Conservation (phyloP, 2,329 filamentous ascomycete species). For the Fusarium agapanthi region DNA sequence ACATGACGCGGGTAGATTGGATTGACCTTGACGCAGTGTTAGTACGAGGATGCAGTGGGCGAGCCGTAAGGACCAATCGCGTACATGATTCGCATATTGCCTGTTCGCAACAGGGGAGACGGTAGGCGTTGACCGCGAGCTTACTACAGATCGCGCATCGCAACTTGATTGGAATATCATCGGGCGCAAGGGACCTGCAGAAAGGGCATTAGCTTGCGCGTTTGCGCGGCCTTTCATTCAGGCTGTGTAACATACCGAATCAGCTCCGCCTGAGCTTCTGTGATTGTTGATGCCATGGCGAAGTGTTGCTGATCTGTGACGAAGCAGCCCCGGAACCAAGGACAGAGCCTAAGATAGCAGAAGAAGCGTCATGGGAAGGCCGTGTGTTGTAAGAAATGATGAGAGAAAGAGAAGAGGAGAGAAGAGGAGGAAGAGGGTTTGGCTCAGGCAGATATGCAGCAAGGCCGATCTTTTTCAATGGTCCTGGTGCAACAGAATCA, state of each 20-base stretch:
- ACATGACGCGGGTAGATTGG: conserved; percentile 78
- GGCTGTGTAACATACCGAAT: conserved; percentile 56
- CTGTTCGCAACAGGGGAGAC: conserved; percentile 93
- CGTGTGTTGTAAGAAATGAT: conserved; percentile 7
- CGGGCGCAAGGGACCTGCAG: conserved; percentile 76
- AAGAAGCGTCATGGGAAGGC: conserved; percentile 39
- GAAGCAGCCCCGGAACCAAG: conserved; percentile 31
- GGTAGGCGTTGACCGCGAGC: conserved; percentile 88
- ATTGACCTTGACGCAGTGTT: conserved; percentile 67
- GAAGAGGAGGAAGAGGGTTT: conserved; percentile 6
- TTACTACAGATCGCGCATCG: conserved; percentile 94
- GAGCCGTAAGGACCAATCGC: neutral
- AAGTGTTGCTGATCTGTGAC: conserved; percentile 13
- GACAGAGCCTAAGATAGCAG: conserved; percentile 32
- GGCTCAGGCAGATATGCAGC: conserved; percentile 24
- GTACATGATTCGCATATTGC: conserved; percentile 89
- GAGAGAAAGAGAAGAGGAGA: neutral
- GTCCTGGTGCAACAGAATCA: conserved; percentile 17
- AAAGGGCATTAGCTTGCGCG: conserved; percentile 14
- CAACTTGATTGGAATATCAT: conserved; percentile 94
- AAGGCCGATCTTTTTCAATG: conserved; percentile 16
- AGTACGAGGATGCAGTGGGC: neutral
- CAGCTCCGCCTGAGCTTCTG: conserved; percentile 65
- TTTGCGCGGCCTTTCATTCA: neutral
- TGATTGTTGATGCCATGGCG: conserved; percentile 51